A percentile compares a stretch with the other conserved stretches of the same genome.
phyloP scores from a whole-genome alignment of 768 basidiomycete species.

The Podaxis sp. region DNA sequence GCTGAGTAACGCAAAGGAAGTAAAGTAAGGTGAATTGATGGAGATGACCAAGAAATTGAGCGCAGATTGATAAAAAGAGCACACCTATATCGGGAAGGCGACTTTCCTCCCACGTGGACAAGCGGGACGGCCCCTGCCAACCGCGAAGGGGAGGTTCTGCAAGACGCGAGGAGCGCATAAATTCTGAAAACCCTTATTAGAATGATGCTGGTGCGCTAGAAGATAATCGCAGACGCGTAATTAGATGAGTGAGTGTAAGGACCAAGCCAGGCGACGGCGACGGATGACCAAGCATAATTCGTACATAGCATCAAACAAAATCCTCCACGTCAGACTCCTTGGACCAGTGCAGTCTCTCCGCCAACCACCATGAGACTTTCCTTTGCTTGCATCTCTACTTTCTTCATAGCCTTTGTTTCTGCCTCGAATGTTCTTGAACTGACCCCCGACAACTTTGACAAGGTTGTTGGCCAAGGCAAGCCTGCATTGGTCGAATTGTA shows the following conservation, averaged over 20 bases:
- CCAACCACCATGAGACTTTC: slow-evolving; percentile 56
- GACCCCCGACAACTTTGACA: slow-evolving; percentile 71
- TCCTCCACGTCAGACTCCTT: slow-evolving; percentile 33
- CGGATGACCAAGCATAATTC: slow-evolving; percentile 33
- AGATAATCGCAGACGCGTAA: slow-evolving; percentile 18
- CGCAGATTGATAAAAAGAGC: slow-evolving; percentile 24
- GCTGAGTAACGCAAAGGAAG: slow-evolving; percentile 18
- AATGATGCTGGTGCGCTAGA: neutral
- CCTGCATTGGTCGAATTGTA: slow-evolving; percentile 92
- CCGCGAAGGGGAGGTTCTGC: neutral
- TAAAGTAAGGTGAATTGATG: neutral
- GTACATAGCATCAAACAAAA: slow-evolving; percentile 13
- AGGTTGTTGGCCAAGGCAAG: slow-evolving; percentile 72
- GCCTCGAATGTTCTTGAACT: slow-evolving; percentile 89
- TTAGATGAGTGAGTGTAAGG: slow-evolving; percentile 8
- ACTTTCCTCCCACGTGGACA: slow-evolving; percentile 15
- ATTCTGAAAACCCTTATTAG: neutral
- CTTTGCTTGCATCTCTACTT: slow-evolving; percentile 54
- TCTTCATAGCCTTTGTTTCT: slow-evolving; percentile 51
- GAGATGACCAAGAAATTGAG: slow-evolving; percentile 9
- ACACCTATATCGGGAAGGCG: slow-evolving; percentile 27
- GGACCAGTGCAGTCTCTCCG: slow-evolving; percentile 3
- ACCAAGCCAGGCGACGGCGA: neutral
- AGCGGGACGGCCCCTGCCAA: neutral
- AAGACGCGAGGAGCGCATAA: slow-evolving; percentile 5